These are phyloP conservation scores for Quercus wislizeni DNA, from an alignment of 306 rosid genomes.

Conservation along the genomic window DNA sequence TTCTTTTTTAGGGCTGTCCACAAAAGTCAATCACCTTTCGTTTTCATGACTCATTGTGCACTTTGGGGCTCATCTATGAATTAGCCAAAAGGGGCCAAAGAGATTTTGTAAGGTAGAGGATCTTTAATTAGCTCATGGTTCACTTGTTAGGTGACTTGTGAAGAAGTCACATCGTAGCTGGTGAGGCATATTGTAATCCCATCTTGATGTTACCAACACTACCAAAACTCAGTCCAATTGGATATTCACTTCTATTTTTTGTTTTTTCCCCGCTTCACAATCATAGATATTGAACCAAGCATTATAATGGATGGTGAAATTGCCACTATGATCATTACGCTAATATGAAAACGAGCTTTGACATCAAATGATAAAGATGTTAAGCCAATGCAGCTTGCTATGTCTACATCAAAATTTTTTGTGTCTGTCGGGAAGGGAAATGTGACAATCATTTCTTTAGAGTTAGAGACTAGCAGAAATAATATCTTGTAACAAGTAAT, in stretches of 20 bases:
- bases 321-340: neutral
- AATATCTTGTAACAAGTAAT: too few relatives aligned
- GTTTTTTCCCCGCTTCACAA: too few relatives aligned
- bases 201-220: neutral
- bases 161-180: slow-evolving; percentile 15
- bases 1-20: neutral
- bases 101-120: neutral
- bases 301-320: neutral
- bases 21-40: neutral
- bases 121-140: neutral
- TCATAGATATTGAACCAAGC: neutral
- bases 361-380: neutral
- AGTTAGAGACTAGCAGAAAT: neutral
- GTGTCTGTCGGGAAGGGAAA: neutral
- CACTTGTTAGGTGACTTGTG: neutral
- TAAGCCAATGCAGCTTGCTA: neutral
- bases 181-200: slow-evolving; percentile 26
- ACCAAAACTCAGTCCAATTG: slow-evolving; percentile 12
- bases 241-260: neutral
- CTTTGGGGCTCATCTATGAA: neutral
- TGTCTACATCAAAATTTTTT: neutral
- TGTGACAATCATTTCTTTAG: neutral
- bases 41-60: neutral
- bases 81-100: neutral
- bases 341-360: neutral